Base-by-base conservation (phyloP, 192 early-diverging fungal species). In the Coemansia sp. region DNA sequence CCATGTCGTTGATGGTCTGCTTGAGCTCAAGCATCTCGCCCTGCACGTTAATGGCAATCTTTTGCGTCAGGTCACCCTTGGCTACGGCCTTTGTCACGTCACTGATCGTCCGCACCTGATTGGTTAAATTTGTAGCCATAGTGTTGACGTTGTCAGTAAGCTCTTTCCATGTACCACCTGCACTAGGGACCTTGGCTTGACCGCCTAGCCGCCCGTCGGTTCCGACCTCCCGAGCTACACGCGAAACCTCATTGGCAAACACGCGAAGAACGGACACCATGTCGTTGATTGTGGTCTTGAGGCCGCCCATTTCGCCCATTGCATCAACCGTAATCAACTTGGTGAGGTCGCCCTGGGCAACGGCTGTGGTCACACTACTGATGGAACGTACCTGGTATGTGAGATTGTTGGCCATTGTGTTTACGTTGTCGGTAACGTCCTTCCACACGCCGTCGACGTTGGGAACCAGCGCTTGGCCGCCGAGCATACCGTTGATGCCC, bases 21-120 rank as follows among this genome's bases (percentile, higher is more conserved):
- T 67, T 86, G 77, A 38, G 81, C 74, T 14, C 76, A 78, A 5
- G 69, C 78, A 44, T 85, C 78, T 11, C 84, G 43, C 80, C 62
- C 28, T 72, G 84, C n/a, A 85, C 71, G 53, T 84, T 73, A n/a
- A 72, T 50, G 15, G 67, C 65, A 46, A 83, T 66, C 18, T 51
- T 64, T 32, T 71, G 47, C 11, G 81, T 65, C 45, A 79, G 76
- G 39, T 78, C 77, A 32, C 71, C 67, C 53, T 68, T 67, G 27
- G 81, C 82, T 67, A 87, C 79, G 26, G 76, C 78, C 33, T 81
- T 81, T 33, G 78, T 80, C 0, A 78, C 78, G 18, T 78, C 55
- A 17, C 72, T 77, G 14, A 82, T 59, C 18, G 70, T 70, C 25
- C 77, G 54, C 52, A 80, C 80, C 53, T 84, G 77, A 2, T 74